These are phyloP conservation scores for Naganishia randhawae DNA, from an alignment of 768 basidiomycete species.

Conservation along the genomic window DNA sequence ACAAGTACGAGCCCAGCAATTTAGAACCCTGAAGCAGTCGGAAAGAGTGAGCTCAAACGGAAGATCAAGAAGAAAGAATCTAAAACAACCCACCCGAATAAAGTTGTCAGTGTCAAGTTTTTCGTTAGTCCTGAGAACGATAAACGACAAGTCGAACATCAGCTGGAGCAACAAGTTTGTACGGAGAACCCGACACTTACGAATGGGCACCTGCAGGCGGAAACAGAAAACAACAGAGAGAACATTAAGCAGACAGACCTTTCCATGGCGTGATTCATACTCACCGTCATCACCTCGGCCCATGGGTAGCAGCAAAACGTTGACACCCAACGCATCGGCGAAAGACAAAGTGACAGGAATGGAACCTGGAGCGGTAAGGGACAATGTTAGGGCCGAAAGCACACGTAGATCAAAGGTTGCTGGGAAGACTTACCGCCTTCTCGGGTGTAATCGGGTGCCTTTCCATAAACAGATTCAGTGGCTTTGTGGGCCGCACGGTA, in stretches of 20 bases:
- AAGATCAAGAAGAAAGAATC: background rate
- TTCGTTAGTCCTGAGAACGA: conserved; percentile 71
- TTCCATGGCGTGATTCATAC: conserved; percentile 39
- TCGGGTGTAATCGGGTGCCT: conserved; percentile 51
- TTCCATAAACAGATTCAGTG: conserved; percentile 60
- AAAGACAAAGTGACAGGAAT: conserved; percentile 93
- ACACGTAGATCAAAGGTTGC: background rate
- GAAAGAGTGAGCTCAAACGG: background rate
- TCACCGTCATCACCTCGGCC: conserved; percentile 84
- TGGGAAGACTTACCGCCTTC: conserved; percentile 46
- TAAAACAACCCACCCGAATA: conserved; percentile 64
- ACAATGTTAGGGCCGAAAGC: background rate
- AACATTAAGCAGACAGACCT: background rate
- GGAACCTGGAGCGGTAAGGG: conserved; percentile 57
- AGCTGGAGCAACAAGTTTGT: background rate
- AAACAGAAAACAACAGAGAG: background rate
- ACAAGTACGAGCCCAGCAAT: conserved; percentile 73
- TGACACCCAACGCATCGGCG: conserved; percentile 78
- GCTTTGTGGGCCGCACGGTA: conserved; percentile 82
- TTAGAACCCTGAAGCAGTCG: conserved; percentile 54
- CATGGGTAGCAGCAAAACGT: conserved; percentile 85
- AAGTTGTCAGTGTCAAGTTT: conserved; percentile 88
- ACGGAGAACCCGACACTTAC: background rate
- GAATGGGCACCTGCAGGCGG: conserved; percentile 36
- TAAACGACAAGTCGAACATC: background rate